A percentile compares a stretch with the other conserved stretches of the same genome.
These are phyloP conservation scores for Paratinospora sagittata DNA, from an alignment of 164 flowering plant species.

Conservation along the genomic window DNA sequence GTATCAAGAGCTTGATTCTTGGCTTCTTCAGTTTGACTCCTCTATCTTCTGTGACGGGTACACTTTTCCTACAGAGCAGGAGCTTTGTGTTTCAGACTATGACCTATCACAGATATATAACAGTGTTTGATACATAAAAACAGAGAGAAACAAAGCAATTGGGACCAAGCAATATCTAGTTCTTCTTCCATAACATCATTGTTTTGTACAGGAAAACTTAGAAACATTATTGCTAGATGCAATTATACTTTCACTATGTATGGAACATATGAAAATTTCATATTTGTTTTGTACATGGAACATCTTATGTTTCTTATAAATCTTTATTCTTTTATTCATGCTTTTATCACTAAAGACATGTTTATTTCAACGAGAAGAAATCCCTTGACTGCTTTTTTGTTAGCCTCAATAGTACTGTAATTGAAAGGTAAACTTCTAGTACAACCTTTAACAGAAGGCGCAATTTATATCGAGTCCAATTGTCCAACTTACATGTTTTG, in stretches of 20 bases:
- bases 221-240: not conserved
- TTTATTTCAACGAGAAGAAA: not conserved
- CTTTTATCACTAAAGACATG: not conserved
- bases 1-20: conserved; percentile 23
- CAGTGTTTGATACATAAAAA: conserved; percentile 7
- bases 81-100: conserved; percentile 29
- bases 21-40: conserved; percentile 25
- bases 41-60: conserved; percentile 13
- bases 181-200: not conserved
- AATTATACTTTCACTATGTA: not conserved
- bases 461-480: not conserved
- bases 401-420: not conserved
- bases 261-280: not conserved
- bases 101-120: conserved; percentile 20
- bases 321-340: too few relatives aligned
- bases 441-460: not conserved
- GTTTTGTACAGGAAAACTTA: conserved; percentile 8
- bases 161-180: not conserved
- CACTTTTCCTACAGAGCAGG: conserved; percentile 15
- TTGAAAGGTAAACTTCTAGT: not conserved
- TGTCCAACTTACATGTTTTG: not conserved
- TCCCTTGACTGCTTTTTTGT: not conserved
- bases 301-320: too few relatives aligned
- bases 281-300: not conserved
- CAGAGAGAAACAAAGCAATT: not conserved